Evolutionary conservation across 148 eudicot species (phyloP).

Genomic region (Rhododendron henanense): DNA sequence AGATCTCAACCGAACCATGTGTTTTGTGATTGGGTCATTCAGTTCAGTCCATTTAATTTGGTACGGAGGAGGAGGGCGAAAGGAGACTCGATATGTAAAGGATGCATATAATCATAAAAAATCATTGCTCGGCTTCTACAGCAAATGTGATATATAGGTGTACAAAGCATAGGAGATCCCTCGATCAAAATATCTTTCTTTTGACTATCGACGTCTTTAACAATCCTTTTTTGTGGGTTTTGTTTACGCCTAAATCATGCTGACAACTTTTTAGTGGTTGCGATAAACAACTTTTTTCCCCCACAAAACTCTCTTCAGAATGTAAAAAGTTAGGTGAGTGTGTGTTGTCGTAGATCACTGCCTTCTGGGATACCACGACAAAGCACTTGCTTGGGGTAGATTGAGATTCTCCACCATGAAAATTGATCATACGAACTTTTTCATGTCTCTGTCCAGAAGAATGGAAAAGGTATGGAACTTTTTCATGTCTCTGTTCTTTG

Average conservation of each 20-base stretch:
- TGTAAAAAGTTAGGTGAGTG: too few relatives aligned
- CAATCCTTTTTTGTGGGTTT: too few relatives aligned
- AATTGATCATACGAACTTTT: too few relatives aligned
- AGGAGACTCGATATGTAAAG: neutral
- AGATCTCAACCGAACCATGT: neutral
- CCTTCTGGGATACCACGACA: too few relatives aligned
- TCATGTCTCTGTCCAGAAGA: too few relatives aligned
- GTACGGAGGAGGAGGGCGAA: neutral
- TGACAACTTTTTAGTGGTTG: too few relatives aligned
- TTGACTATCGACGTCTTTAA: neutral
- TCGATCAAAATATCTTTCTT: neutral
- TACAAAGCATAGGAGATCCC: neutral
- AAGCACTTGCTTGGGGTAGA: too few relatives aligned
- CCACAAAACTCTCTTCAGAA: neutral
- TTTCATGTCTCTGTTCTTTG: neutral
- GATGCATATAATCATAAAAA: too few relatives aligned
- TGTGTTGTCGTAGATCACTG: too few relatives aligned
- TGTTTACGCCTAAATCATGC: too few relatives aligned
- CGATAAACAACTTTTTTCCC: neutral
- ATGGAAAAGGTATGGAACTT: too few relatives aligned
- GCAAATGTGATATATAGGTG: neutral
- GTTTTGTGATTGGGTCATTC: neutral
- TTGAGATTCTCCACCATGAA: too few relatives aligned
- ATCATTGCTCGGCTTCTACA: neutral
- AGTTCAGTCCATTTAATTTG: neutral